Evolutionary conservation across 1,284 basidiomycete species (phyloP), one percentile per base, ranked within the genome.

Genomic region (Inonotus obliquus): DNA sequence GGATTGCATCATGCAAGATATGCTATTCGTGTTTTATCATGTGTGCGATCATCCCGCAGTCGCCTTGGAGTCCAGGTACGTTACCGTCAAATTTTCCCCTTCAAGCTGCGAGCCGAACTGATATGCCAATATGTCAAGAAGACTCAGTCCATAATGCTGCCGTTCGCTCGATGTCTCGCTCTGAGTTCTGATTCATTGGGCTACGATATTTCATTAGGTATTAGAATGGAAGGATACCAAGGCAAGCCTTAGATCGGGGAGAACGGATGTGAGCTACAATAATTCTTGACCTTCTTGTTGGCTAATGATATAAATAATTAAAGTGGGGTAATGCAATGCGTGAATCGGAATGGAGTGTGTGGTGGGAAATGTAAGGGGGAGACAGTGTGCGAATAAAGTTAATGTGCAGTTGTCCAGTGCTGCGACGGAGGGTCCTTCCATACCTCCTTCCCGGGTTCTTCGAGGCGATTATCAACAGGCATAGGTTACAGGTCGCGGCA

Each of bases 251-350:
- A 7, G 19, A 49, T 49, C 2, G 47, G 47, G 23, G 19, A 23
- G 4, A 23, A 49, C 47, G 23, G 19, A 19, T 14, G 41, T 52
- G 51, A 29, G 51, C 51, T 52, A 52, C 51, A 52, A 27, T 52
- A 52, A 10, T 52, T 17, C 9, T 29, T 29, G 32, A 35, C 17
- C 51, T 47, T 57, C 49, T 49, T 49, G 27, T 44, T 29, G 52
- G 49, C 49, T 60, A 44, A 53, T 60, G 58, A 60, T 60, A 60
- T 60, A 60, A 60, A 54, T 60, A 57, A 35, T 27, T 27, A 57
- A 55, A 55, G 29, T 21, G 45, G 47, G 57, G 59, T 60, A 14
- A 29, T 27, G 44, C 38, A 21, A 17, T 52, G 29, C 17, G 37
- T 45, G 44, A 35, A 1, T 39, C 37, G 51, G 41, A 21, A 54